These are phyloP conservation scores for Paramecium sonneborni DNA, from an alignment of 73 alveolate species.

Conservation along the genomic window DNA sequence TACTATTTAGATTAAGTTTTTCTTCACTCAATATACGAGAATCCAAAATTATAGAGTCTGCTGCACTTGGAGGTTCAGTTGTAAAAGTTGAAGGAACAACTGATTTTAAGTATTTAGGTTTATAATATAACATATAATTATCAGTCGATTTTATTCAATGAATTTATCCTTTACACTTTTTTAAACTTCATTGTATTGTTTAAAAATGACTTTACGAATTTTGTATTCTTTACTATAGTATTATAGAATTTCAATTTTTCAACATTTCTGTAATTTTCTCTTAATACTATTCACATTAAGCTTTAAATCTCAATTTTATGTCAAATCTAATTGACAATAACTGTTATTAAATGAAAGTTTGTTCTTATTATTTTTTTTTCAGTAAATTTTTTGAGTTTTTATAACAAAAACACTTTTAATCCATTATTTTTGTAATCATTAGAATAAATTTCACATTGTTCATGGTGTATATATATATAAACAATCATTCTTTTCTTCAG, in stretches of 20 bases:
- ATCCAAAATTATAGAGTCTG: not conserved
- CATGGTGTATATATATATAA: not conserved
- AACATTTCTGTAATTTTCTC: not conserved
- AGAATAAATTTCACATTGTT: not conserved
- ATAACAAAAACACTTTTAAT: not conserved
- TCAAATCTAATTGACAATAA: not conserved
- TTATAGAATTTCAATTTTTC: not conserved
- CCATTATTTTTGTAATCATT: conserved; percentile 12
- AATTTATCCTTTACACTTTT: not conserved
- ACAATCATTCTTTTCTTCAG: not conserved
- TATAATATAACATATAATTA: conserved; percentile 23
- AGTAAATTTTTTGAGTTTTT: not conserved
- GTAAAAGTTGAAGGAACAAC: conserved; percentile 16
- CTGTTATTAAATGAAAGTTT: not conserved
- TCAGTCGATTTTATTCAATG: not conserved
- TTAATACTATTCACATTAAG: not conserved
- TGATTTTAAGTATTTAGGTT: conserved; percentile 1
- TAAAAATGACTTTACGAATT: not conserved
- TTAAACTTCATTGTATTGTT: not conserved
- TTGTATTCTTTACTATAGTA: conserved; percentile 25
- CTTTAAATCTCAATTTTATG: not conserved
- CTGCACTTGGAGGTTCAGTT: conserved; percentile 44
- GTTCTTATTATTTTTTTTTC: not conserved
- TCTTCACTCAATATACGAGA: conserved; percentile 11
- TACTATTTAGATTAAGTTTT: not conserved